Evolutionary conservation across 148 eudicot genomes (phyloP).

Genomic region (Persicaria maculosa): DNA sequence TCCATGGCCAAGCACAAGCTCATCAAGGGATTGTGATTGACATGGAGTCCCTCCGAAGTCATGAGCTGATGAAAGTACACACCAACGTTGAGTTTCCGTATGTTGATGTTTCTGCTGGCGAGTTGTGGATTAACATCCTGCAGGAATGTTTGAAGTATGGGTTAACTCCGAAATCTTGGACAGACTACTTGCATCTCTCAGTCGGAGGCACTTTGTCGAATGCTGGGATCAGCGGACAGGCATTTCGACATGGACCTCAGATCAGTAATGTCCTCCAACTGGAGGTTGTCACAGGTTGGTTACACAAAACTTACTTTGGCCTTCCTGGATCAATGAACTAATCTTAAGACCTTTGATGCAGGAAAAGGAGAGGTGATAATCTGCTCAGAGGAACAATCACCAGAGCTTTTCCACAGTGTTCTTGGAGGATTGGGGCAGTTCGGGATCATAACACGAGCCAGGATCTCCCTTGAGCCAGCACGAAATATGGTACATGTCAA

Average conservation of each 20-base stretch:
- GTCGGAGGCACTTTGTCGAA: slow-evolving; percentile 96
- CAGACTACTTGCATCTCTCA: slow-evolving; percentile 88
- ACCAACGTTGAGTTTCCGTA: slow-evolving; percentile 38
- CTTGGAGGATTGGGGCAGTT: slow-evolving; percentile 98
- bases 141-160: slow-evolving; percentile 74
- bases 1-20: slow-evolving; percentile 85
- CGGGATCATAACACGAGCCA: slow-evolving; percentile 84
- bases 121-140: slow-evolving; percentile 81
- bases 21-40: slow-evolving; percentile 60
- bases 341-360: slow-evolving; percentile 19
- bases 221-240: slow-evolving; percentile 94
- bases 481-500: slow-evolving; percentile 51
- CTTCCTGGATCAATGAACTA: not conserved
- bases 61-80: slow-evolving; percentile 37
- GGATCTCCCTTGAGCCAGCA: slow-evolving; percentile 73
- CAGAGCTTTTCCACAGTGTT: slow-evolving; percentile 76
- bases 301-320: not conserved
- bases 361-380: slow-evolving; percentile 71
- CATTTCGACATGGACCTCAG: slow-evolving; percentile 88
- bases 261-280: slow-evolving; percentile 75
- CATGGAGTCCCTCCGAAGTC: slow-evolving; percentile 70
- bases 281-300: slow-evolving; percentile 81
- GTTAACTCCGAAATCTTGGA: slow-evolving; percentile 86
- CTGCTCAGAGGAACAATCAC: slow-evolving; percentile 59
- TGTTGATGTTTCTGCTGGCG: slow-evolving; percentile 84